Conservation (phyloP, 2,329 filamentous ascomycete species). For the Pleomassaria siparia region DNA sequence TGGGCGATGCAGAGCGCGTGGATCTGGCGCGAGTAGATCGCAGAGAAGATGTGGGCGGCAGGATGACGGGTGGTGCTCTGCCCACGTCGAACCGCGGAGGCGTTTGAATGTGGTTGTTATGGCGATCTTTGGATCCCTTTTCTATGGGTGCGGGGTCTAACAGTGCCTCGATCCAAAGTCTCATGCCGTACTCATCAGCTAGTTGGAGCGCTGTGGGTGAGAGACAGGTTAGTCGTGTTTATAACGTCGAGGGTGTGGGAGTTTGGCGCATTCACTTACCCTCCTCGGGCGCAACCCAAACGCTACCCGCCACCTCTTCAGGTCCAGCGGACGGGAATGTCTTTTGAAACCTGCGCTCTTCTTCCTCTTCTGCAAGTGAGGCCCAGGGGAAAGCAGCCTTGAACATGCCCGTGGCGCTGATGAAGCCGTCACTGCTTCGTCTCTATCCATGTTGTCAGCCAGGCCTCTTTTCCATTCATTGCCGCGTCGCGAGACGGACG, state of each 20-base stretch:
- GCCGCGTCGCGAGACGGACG: slow-evolving; percentile 7
- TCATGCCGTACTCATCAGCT: slow-evolving; percentile 83
- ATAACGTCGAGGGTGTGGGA: neutral
- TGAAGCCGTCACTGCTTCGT: slow-evolving; percentile 79
- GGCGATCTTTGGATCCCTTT: slow-evolving; percentile 65
- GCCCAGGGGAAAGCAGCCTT: slow-evolving; percentile 85
- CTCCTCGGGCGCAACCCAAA: slow-evolving; percentile 85
- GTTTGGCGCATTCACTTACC: slow-evolving; percentile 47
- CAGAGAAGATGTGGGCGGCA: slow-evolving; percentile 32
- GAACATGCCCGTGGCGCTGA: slow-evolving; percentile 90
- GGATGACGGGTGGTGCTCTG: slow-evolving; percentile 38
- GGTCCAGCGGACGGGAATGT: slow-evolving; percentile 75
- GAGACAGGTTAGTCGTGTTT: slow-evolving; percentile 13
- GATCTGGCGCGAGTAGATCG: slow-evolving; percentile 53
- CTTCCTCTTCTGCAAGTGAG: slow-evolving; percentile 69
- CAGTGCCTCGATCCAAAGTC: slow-evolving; percentile 86
- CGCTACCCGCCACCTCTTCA: slow-evolving; percentile 93
- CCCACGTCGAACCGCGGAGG: slow-evolving; percentile 76
- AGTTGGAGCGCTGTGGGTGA: slow-evolving; percentile 71
- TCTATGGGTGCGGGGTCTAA: slow-evolving; percentile 83
- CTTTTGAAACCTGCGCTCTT: slow-evolving; percentile 83
- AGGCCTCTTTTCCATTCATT: slow-evolving; percentile 7
- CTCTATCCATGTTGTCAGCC: slow-evolving; percentile 54
- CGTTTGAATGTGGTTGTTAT: slow-evolving; percentile 70
- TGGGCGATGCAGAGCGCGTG: slow-evolving; percentile 61